Evolutionary conservation across 2,329 filamentous ascomycete genomes (phyloP), one percentile per base, ranked within the genome.

Genomic region (Pseudonectria foliicola): DNA sequence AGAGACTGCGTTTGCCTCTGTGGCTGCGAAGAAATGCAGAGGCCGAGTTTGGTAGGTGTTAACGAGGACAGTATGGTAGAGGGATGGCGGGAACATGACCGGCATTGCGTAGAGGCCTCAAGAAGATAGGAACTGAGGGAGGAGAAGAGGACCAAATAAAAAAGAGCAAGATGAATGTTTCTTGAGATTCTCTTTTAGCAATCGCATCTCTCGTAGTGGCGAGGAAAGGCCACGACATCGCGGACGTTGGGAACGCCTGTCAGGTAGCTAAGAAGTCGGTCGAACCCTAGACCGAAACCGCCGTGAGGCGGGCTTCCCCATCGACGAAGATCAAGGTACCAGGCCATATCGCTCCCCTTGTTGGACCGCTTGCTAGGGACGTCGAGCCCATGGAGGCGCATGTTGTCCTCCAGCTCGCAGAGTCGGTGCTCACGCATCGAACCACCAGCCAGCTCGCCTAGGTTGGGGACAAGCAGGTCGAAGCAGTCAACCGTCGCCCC

Each of bases 231-330:
- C 36, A 93, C 84, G 15, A 88, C 76, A 59, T 95, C 89, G 55
- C 87, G 77, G 52, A 95, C 77, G 49, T 85, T 94, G 45, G 77
- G 73, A 26, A 90, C 78, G 8, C 88, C 88, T 23, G 82, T 77
- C 36, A 95, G 68, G 63, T 94, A 95, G 54, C 82, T 81, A 49
- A 95, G 62, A 44, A 95, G 71, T 36, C 89, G 77, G 67, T 95
- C 89, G 55, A 94, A 93, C 7, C 89, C 89, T 37, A 95, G 60
- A 3, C 89, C 89, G 56, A 94, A 95, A 1, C 89, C 89, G 27
- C 89, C 89, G 52, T 95, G 89, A 25, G 87, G 87, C 37, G 87
- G 85, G 48, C 82, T 89, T n/a, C 89, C 89, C 75, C 87, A 95
- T 46, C 82, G 80, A 41, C 89, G 79, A 41, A 95, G 71, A 58